Evolutionary conservation across 495 filamentous ascomycete genomes (phyloP), one percentile per base, ranked within the genome.

Genomic region (Glarea lozoyensis): DNA sequence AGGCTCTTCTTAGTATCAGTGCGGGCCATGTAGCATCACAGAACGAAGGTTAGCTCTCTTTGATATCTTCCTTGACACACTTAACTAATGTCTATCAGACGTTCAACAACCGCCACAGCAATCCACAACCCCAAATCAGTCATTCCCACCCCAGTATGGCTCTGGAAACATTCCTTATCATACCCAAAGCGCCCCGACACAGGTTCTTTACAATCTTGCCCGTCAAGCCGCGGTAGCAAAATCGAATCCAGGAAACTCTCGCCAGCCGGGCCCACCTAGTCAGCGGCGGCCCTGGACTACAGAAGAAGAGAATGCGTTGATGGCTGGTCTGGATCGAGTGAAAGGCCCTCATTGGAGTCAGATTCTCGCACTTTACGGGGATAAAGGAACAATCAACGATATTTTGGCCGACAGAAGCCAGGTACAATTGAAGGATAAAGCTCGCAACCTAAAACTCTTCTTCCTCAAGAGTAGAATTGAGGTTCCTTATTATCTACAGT

Each of bases 291-390:
- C 88, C 6, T 97, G 89, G 89, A 84, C 84, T 1, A 78, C 78
- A 0, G 86, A 92, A 42, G 89, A 97, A 61, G 89, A 97, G 56
- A 86, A 85, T 55, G 88, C 89, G 0, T 68, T 97, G 37, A 92
- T 97, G 85, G 79, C 83, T 24, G 89, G 89, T 10, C 73, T 97
- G 9, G 90, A 94, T 57, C 79, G 80, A 41, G 89, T 97, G 20
- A 88, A 88, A 57, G 89, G 89, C 0, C 89, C 89, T 37, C 90
- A 97, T 51, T 97, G 89, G 89, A 88, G 83, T 48, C 88, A 95
- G 57, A 97, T 97, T 25, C 69, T 97, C 2, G 80, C 81, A 10
- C 78, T 97, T 55, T 95, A 89, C 54, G 89, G 89, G 0, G 75
- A 77, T 0, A 84, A 84, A 24, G 89, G 89, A 3, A 82, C 79